Evolutionary conservation across 192 early-diverging fungal genomes (phyloP), one percentile per base, ranked within the genome.

Genomic region (Geosiphon pyriformis): DNA sequence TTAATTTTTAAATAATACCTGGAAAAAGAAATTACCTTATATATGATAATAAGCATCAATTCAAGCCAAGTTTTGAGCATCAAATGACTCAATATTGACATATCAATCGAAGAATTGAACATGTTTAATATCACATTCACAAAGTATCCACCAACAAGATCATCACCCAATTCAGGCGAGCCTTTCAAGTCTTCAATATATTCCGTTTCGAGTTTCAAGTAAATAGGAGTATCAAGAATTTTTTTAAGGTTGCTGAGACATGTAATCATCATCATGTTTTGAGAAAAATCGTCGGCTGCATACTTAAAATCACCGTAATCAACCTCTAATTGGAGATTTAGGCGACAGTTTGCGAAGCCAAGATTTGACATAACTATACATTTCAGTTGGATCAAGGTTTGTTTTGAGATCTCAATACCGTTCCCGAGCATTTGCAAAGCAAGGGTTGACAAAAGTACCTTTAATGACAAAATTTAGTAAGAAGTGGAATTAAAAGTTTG

Each of bases 351-450:
- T 37, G 72, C 68, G 59, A 85, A 85, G 18, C 80, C 81, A 48
- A 85, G 74, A 33, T 75, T 68, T 23, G 68, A 64, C n/a, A 82
- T 74, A 4, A 83, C 67, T 17, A 79, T 54, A 37, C 72, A 74
- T 56, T 85, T 85, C 27, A 83, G 54, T 22, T 70, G 71, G 50
- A 74, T 77, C 11, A 83, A 70, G 23, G 81, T 76, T 4, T 74
- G 70, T 22, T 74, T n/a, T 3, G 56, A 70, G 0, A 82, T 78
- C 51, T 72, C 72, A 17, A 77, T 68, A 17, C 79, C 78, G 55
- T 79, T 78, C 8, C 76, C 80, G 0, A 82, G 66, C 83, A 85
- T 85, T 65, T 85, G 81, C 7, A 85, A 59, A 1, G 80, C 81
- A 31, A 85, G 53, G 2, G 71, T 78, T 47, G 81, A 37, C 61